These are phyloP conservation scores for Penicillium turbatum DNA, from an alignment of 495 filamentous ascomycete genomes.

Conservation along the genomic window DNA sequence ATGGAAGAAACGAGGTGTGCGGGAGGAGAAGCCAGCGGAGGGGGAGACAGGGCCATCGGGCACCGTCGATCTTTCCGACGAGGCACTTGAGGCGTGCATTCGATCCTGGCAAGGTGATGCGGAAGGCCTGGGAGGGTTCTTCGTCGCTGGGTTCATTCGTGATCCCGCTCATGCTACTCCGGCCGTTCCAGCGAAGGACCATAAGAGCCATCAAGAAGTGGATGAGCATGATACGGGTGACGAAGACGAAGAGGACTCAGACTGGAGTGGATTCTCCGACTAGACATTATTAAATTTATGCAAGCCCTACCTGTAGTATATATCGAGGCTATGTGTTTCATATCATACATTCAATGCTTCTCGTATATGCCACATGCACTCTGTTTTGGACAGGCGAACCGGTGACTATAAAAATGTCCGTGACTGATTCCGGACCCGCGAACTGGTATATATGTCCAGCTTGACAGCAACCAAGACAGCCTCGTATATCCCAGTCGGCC, in stretches of 20 bases:
- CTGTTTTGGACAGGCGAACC: neutral
- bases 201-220: neutral
- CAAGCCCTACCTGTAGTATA: neutral
- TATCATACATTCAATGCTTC: slow-evolving; percentile 2
- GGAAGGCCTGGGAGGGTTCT: slow-evolving; percentile 72
- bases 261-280: slow-evolving; percentile 48
- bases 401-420: slow-evolving; percentile 56
- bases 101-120: slow-evolving; percentile 75
- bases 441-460: slow-evolving; percentile 66
- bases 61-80: slow-evolving; percentile 38
- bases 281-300: slow-evolving; percentile 19
- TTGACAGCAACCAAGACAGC: slow-evolving; percentile 74
- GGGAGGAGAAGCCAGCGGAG: slow-evolving; percentile 27
- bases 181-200: slow-evolving; percentile 3
- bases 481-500: slow-evolving; percentile 33
- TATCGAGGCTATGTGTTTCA: slow-evolving; percentile 3
- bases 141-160: slow-evolving; percentile 62
- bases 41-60: slow-evolving; percentile 8
- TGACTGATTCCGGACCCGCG: slow-evolving; percentile 63
- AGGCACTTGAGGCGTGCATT: slow-evolving; percentile 70
- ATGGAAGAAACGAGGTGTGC: slow-evolving; percentile 66
- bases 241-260: slow-evolving; percentile 26
- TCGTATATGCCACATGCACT: neutral
- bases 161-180: slow-evolving; percentile 22
- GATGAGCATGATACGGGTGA: slow-evolving; percentile 12